Conservation (phyloP, 352 stramenopile genomes). For the Elongisporangium undulatum region DNA sequence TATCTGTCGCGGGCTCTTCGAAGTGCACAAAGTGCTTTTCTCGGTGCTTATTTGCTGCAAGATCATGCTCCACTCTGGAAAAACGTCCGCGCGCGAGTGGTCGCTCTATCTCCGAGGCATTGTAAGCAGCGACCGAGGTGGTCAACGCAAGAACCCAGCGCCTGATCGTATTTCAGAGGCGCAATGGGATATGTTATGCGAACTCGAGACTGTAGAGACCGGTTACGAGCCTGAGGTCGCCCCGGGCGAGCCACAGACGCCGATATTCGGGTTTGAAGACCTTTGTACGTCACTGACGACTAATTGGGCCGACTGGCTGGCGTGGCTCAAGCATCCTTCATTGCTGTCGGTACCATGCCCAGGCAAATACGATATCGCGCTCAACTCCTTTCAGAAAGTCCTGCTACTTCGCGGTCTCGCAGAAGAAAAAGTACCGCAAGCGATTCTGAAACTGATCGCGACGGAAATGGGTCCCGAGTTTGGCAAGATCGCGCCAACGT, state of each 20-base stretch:
- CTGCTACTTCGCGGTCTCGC: conserved; percentile 71
- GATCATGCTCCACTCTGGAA: conserved; percentile 83
- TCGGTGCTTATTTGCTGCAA: conserved; percentile 94
- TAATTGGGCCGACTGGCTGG: conserved; percentile 52
- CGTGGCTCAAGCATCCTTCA: conserved; percentile 43
- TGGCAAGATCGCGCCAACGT: conserved; percentile 70
- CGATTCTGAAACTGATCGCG: conserved; percentile 83
- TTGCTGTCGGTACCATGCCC: conserved; percentile 46
- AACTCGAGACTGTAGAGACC: conserved; percentile 64
- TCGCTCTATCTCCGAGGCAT: conserved; percentile 85
- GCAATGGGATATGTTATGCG: conserved; percentile 82
- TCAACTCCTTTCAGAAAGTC: conserved; percentile 75
- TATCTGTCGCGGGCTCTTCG: conserved; percentile 93
- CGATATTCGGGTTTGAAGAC: conserved; percentile 41
- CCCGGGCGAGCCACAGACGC: conserved; percentile 1
- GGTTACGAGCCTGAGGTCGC: conserved; percentile 5
- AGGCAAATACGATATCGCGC: conserved; percentile 24
- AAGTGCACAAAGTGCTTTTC: conserved; percentile 93
- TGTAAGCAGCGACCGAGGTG: conserved; percentile 12
- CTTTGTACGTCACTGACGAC: conserved; percentile 59
- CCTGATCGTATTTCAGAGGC: conserved; percentile 61
- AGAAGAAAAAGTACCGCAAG: conserved; percentile 89
- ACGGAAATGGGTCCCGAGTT: conserved; percentile 86
- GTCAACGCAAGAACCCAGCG: conserved; percentile 44
- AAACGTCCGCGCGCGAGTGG: conserved; percentile 81